Evolutionary conservation across 176 grass and related monocot species (phyloP).

Genomic region (Aegilops speltoides): DNA sequence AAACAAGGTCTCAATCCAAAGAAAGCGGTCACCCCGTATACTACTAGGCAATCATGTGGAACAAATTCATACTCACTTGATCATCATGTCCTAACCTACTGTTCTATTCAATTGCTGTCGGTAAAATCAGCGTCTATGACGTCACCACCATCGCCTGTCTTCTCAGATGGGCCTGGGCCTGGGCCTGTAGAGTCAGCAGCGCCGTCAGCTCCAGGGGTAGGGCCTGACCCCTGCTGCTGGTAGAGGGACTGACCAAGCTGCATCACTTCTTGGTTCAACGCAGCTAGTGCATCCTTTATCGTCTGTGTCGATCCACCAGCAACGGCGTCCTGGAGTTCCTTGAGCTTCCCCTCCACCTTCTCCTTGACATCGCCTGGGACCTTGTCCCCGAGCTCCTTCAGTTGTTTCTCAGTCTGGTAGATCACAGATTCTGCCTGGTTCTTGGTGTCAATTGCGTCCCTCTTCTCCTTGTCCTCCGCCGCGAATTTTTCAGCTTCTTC

Average conservation of each 20-base stretch:
- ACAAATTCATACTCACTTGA: not conserved
- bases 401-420: slow-evolving; percentile 79
- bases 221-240: slow-evolving; percentile 51
- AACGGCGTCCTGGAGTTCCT: slow-evolving; percentile 55
- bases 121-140: slow-evolving; percentile 78
- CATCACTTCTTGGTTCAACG: slow-evolving; percentile 80
- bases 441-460: slow-evolving; percentile 68
- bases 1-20: slow-evolving; percentile 24
- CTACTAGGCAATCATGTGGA: slow-evolving; percentile 27
- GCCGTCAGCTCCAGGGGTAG: slow-evolving; percentile 41
- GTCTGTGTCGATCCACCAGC: slow-evolving; percentile 44
- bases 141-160: slow-evolving; percentile 36
- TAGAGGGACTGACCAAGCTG: slow-evolving; percentile 72
- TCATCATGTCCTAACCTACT: not conserved
- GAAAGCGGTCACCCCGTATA: slow-evolving; percentile 31
- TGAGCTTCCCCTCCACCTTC: slow-evolving; percentile 56
- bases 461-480: slow-evolving; percentile 73
- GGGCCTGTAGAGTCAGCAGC: slow-evolving; percentile 28
- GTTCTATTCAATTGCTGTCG: slow-evolving; percentile 46
- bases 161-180: slow-evolving; percentile 22
- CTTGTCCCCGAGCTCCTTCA: slow-evolving; percentile 78
- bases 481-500: slow-evolving; percentile 68
- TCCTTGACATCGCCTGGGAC: slow-evolving; percentile 57
- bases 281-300: slow-evolving; percentile 55
- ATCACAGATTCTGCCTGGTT: slow-evolving; percentile 77